Evolutionary conservation across 345 rosid genomes (phyloP), one percentile per base, ranked within the genome.

Genomic region (Cardamine resedifolia): DNA sequence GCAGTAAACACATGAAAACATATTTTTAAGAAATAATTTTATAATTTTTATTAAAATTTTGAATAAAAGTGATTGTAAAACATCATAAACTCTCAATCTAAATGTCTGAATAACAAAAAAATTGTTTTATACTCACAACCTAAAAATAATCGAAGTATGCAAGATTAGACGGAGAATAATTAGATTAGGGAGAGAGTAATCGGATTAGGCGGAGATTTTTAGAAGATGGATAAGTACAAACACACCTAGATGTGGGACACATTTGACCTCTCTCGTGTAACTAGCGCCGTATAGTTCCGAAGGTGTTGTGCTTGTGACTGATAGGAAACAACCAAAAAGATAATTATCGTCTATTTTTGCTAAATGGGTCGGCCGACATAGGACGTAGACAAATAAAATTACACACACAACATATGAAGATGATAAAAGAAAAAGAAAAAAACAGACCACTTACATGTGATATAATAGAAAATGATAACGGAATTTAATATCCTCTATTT

Each of bases 351-450:
- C 38, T 20, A 39, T 52, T 31, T 72, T 72, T 33, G 28, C 52
- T 14, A 4, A 73, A 23, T 73, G 71, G 71, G 71, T 55, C 30
- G 77, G 65, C 77, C 77, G 71, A 73, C 77, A 73, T 73, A 73
- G 59, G 64, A 44, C 38, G 47, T 45, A 5, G 64, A 57, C 64
- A 23, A 6, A 10, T 72, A 20, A 41, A 18, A 51, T 38, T 11
- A 19, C 7, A 27, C 33, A 16, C 27, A 18, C 26, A 19, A 19
- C 27, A 1, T 19, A 12, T 19, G 7, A 61, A 26, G 11, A 16
- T n/a, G n/a, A n/a, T n/a, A n/a, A 47, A 31, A 9, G 6, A n/a
- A 58, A 69, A 20, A 31, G 3, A 31, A 20, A 33, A 18, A 39
- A 15, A 4, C 24, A 30, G 24, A 5, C 5, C 62, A 33, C 16